phyloP scores from a whole-genome alignment of 139 green algal genomes.

The Closterium sp. region DNA sequence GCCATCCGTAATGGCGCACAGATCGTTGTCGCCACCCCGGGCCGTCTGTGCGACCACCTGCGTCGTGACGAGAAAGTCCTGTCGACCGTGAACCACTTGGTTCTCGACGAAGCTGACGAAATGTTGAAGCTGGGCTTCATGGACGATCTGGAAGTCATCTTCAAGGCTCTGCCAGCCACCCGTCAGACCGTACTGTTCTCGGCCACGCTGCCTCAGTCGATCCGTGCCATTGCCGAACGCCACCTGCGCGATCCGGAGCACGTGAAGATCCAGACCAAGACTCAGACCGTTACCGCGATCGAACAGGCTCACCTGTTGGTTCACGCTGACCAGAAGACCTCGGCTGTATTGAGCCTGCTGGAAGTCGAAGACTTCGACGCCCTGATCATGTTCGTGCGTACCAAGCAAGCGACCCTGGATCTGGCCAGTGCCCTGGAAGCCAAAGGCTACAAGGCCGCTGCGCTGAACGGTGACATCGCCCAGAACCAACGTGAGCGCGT shows the following conservation, averaged over 20 bases:
- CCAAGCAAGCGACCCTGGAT: slow-evolving; percentile 86
- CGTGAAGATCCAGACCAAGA: slow-evolving; percentile 69
- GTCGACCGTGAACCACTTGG: slow-evolving; percentile 76
- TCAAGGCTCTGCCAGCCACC: slow-evolving; percentile 54
- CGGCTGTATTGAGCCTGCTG: background rate
- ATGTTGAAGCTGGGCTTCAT: slow-evolving; percentile 99
- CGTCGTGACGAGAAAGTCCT: slow-evolving; percentile 75
- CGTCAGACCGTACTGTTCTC: slow-evolving; percentile 95
- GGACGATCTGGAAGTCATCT: slow-evolving; percentile 94
- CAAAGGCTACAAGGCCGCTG: background rate
- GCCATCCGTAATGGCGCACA: slow-evolving; percentile 70
- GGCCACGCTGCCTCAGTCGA: slow-evolving; percentile 79
- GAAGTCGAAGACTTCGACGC: slow-evolving; percentile 57
- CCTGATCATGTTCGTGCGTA: slow-evolving; percentile 92
- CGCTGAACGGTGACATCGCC: slow-evolving; percentile 91
- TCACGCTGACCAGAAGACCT: background rate
- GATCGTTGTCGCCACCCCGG: slow-evolving; percentile 73
- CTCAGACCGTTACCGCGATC: slow-evolving; percentile 81
- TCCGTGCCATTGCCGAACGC: slow-evolving; percentile 10
- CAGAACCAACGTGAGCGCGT: slow-evolving; percentile 61
- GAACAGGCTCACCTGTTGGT: background rate
- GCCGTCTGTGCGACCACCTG: slow-evolving; percentile 69
- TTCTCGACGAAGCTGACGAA: slow-evolving; percentile 96
- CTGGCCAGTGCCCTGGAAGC: slow-evolving; percentile 66
- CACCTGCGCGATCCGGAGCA: slow-evolving; percentile 75